Conservation (phyloP, 2,329 filamentous ascomycete genomes). For the Aureobasidium subglaciale region DNA sequence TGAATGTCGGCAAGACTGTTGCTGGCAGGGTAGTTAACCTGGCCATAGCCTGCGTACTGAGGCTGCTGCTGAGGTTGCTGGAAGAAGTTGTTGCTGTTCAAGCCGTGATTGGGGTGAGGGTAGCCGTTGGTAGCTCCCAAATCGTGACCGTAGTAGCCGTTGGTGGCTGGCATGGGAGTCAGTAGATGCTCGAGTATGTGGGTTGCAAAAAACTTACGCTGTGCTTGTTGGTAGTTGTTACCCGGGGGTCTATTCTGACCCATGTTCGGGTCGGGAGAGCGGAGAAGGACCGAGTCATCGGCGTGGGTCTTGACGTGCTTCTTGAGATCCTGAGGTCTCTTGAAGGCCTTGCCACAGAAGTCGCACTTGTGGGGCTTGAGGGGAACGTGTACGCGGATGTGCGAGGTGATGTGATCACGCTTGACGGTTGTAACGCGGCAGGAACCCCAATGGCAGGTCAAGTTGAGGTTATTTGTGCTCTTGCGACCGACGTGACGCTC, state of each 20-base stretch:
- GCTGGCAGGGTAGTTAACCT: constrained; percentile 41
- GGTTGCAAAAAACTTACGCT: constrained; percentile 17
- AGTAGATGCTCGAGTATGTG: constrained; percentile 2
- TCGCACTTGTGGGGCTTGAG: constrained; percentile 99
- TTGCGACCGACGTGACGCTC: constrained; percentile 98
- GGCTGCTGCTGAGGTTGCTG: constrained; percentile 22
- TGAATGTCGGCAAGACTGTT: constrained; percentile 29
- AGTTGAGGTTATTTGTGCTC: constrained; percentile 95
- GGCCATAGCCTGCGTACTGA: constrained; percentile 33
- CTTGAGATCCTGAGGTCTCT: constrained; percentile 96
- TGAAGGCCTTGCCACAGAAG: constrained; percentile 98
- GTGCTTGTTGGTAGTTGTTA: constrained; percentile 26
- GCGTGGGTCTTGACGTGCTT: constrained; percentile 99
- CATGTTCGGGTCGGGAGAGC: constrained; percentile 53
- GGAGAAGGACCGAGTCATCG: constrained; percentile 75
- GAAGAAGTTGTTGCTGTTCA: constrained; percentile 20
- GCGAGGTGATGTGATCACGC: constrained; percentile 97
- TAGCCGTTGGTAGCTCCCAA: constrained; percentile 17
- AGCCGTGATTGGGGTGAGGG: constrained; percentile 23
- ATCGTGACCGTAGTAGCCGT: constrained; percentile 24
- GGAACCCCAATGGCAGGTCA: constrained; percentile 95
- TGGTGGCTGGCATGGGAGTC: constrained; percentile 16
- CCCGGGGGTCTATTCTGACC: constrained; percentile 21
- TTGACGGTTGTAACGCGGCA: constrained; percentile 97
- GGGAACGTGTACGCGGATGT: constrained; percentile 97